Evolutionary conservation across 2,329 filamentous ascomycete species (phyloP).

Genomic region (Podosphaera fusca): DNA sequence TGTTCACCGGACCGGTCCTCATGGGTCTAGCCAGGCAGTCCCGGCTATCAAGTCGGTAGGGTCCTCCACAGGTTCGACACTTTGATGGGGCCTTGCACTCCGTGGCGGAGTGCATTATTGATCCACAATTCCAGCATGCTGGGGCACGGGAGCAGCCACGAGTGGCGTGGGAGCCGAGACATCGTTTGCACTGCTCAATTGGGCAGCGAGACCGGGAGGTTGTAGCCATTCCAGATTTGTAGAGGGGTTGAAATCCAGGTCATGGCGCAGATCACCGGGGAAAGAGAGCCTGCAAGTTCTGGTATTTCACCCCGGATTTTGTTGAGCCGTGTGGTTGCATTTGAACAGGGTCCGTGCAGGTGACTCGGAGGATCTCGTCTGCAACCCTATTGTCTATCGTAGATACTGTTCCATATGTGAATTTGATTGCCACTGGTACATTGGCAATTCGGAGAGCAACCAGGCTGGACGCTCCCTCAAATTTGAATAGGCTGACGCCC

Average conservation of each 20-base stretch:
- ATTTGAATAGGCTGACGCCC: neutral
- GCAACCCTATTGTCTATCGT: neutral
- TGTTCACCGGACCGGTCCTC: too few species aligned
- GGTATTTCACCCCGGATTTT: too few species aligned
- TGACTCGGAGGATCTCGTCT: neutral
- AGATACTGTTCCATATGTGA: neutral
- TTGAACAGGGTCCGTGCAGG: too few species aligned
- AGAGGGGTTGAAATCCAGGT: neutral
- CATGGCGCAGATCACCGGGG: too few species aligned
- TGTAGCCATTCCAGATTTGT: neutral
- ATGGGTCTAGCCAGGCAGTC: too few species aligned
- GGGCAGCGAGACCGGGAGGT: neutral
- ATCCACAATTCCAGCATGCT: neutral
- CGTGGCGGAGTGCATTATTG: too few species aligned
- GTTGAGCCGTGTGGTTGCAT: too few species aligned
- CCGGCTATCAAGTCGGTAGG: too few species aligned
- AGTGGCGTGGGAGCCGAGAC: neutral
- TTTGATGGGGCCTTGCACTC: too few species aligned
- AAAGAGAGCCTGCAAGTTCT: too few species aligned
- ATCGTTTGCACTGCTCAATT: too few species aligned
- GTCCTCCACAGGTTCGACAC: too few species aligned
- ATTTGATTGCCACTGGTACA: neutral
- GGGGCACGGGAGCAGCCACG: neutral
- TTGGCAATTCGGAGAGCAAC: neutral
- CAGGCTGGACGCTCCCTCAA: neutral